Conservation (phyloP, 2,329 filamentous ascomycete species). For the Kalaharituber pfeilii region DNA sequence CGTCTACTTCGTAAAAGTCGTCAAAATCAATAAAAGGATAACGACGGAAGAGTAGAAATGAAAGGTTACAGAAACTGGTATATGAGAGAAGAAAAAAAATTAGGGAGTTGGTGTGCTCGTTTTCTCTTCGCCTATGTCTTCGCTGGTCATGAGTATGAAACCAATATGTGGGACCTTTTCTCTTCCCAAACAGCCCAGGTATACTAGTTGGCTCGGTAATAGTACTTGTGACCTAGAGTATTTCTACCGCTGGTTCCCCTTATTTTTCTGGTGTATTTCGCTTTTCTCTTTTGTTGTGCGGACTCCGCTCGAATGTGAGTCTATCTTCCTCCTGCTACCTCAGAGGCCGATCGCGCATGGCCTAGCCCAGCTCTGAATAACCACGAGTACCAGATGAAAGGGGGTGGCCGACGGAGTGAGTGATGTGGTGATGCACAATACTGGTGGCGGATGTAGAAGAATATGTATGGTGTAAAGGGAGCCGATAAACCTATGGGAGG, state of each 20-base stretch:
- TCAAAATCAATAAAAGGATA: not conserved
- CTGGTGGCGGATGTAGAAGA: not conserved
- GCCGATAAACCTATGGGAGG: not conserved
- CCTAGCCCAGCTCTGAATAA: not conserved
- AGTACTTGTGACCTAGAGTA: not conserved
- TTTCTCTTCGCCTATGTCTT: not conserved
- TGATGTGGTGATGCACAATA: constrained; percentile 1
- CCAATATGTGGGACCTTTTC: not conserved
- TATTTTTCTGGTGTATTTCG: not conserved
- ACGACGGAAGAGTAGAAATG: not conserved
- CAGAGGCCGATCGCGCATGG: not conserved
- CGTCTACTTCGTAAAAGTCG: not conserved
- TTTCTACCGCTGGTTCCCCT: not conserved
- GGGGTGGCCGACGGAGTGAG: not conserved
- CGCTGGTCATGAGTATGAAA: not conserved
- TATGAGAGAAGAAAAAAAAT: not conserved
- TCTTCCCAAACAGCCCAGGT: too few relatives aligned
- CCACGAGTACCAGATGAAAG: not conserved
- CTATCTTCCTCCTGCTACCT: not conserved
- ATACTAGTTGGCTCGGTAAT: not conserved
- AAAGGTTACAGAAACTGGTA: not conserved
- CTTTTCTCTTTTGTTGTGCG: not conserved
- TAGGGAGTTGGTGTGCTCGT: not conserved
- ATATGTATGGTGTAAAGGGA: not conserved
- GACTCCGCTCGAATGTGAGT: not conserved